These are phyloP conservation scores for Mucor saturninus DNA, from an alignment of 371 early-diverging fungal genomes.

Conservation along the genomic window DNA sequence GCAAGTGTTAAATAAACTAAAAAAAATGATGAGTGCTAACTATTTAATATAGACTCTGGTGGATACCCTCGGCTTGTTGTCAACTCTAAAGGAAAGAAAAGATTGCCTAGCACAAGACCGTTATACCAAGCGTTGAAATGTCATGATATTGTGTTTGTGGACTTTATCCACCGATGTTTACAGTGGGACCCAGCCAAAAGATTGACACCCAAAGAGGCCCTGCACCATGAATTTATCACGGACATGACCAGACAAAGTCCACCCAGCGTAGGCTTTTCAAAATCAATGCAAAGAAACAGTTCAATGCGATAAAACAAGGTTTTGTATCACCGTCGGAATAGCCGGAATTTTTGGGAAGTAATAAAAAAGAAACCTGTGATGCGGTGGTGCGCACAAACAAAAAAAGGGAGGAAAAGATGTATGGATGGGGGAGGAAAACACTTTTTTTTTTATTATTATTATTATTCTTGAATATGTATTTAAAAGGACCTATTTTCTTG, in stretches of 20 bases:
- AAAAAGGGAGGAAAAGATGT: neutral
- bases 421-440: neutral
- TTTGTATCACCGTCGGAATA: conserved; percentile 17
- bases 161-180: conserved; percentile 82
- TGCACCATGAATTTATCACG: conserved; percentile 52
- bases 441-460: neutral
- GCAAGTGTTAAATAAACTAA: conserved; percentile 31
- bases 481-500: too few relatives aligned
- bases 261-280: too few relatives aligned
- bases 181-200: conserved; percentile 88
- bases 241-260: neutral
- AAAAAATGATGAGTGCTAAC: conserved; percentile 14
- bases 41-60: conserved; percentile 52
- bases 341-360: conserved; percentile 1
- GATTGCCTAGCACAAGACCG: conserved; percentile 75
- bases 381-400: conserved; percentile 3
- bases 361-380: conserved; percentile 1
- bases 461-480: too few relatives aligned
- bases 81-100: conserved; percentile 85
- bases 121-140: conserved; percentile 71
- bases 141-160: conserved; percentile 73
- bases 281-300: conserved; percentile 5
- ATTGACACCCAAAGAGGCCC: conserved; percentile 80
- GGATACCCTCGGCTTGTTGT: conserved; percentile 70
- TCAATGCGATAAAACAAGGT: neutral